Evolutionary conservation across 768 basidiomycete genomes (phyloP).

Genomic region (Atractiella rhizophila): DNA sequence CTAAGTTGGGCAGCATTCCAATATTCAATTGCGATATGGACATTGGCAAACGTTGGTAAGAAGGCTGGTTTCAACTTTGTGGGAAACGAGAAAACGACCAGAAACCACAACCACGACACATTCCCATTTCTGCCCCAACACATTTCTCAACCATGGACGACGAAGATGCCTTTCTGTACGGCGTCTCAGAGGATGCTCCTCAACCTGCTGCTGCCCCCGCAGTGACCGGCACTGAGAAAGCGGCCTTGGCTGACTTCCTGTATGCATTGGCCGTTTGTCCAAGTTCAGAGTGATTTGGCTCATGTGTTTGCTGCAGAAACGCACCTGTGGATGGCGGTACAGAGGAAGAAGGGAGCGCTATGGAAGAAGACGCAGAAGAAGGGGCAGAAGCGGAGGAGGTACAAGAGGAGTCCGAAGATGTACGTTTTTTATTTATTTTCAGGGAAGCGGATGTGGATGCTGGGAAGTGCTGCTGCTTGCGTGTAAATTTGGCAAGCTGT

Average conservation of each 20-base stretch:
- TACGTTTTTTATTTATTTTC: conserved; percentile 27
- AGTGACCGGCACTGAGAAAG: neutral
- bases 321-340: conserved; percentile 26
- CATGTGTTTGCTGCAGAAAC: neutral
- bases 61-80: no score
- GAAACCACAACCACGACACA: no score
- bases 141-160: conserved; percentile 6
- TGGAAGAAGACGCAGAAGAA: conserved; percentile 23
- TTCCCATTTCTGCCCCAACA: no score
- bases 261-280: neutral
- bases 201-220: neutral
- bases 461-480: no score
- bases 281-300: neutral
- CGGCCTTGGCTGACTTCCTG: neutral
- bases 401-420: conserved; percentile 26
- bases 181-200: conserved; percentile 1
- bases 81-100: no score
- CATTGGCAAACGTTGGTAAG: no score
- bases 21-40: no score
- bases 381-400: conserved; percentile 27
- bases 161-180: conserved; percentile 15
- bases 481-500: no score
- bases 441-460: no score
- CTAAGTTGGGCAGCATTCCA: no score
- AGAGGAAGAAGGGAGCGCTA: conserved; percentile 28